phyloP scores from a whole-genome alignment of 106 monocot genomes.

The Chionographis japonica region DNA sequence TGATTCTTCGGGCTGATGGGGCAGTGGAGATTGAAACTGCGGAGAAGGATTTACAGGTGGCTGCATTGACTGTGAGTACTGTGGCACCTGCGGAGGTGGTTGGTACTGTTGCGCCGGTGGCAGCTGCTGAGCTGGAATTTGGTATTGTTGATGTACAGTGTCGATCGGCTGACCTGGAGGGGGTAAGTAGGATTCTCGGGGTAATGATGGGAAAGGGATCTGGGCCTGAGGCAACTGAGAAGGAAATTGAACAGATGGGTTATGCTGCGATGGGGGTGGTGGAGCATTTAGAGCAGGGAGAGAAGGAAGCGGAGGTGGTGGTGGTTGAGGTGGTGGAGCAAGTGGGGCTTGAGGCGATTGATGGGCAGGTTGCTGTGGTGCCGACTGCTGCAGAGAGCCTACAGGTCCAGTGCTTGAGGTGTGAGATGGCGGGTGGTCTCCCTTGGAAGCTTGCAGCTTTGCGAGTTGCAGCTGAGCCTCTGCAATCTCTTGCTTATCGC shows the following conservation, averaged over 20 bases:
- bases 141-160: constrained; percentile 19
- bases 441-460: constrained; percentile 50
- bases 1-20: constrained; percentile 26
- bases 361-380: constrained; percentile 18
- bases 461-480: constrained; percentile 64
- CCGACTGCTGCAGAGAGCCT: constrained; percentile 18
- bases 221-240: constrained; percentile 12
- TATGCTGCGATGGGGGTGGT: constrained; percentile 15
- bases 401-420: constrained; percentile 3
- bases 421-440: constrained; percentile 18
- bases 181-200: constrained; percentile 21
- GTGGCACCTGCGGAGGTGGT: constrained; percentile 20
- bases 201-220: constrained; percentile 19
- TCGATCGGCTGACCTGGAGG: constrained; percentile 11
- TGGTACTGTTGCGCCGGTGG: constrained; percentile 9
- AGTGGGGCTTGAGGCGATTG: constrained; percentile 14
- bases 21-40: constrained; percentile 18
- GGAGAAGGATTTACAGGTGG: constrained; percentile 14
- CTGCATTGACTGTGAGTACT: constrained; percentile 24
- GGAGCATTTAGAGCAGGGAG: constrained; percentile 16
- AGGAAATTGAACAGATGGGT: constrained; percentile 16
- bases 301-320: constrained; percentile 4
- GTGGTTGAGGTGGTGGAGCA: constrained; percentile 7
- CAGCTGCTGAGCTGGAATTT: constrained; percentile 8
- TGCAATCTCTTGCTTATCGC: constrained; percentile 67